These are phyloP conservation scores for Avena insularis DNA, from an alignment of 176 grass and related monocot genomes.

Conservation along the genomic window DNA sequence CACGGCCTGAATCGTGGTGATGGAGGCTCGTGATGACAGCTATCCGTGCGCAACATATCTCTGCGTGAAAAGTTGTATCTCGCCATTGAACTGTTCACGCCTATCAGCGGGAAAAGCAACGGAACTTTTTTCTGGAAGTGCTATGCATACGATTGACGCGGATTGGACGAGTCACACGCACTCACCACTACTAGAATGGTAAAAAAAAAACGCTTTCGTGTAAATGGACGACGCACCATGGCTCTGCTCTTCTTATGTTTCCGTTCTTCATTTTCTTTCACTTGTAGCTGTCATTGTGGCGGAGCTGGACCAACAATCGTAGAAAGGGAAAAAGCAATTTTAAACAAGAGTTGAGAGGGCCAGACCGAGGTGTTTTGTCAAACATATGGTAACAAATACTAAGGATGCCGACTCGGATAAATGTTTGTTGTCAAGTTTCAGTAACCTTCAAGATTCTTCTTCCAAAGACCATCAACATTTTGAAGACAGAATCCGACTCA, in stretches of 20 bases:
- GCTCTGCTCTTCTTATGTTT: background rate
- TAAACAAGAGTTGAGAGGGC: no score
- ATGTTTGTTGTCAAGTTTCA: no score
- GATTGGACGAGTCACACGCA: background rate
- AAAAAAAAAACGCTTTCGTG: background rate
- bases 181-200: background rate
- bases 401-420: no score
- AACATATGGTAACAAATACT: no score
- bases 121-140: background rate
- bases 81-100: background rate
- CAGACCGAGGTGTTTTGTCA: no score
- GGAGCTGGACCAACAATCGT: no score
- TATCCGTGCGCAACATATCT: background rate
- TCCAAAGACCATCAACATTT: no score
- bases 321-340: no score
- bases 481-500: no score
- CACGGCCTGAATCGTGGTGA: background rate
- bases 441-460: no score
- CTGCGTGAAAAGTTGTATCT: background rate
- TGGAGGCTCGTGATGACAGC: slow-evolving; percentile 30
- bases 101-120: no score
- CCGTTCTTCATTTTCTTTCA: background rate
- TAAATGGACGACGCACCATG: background rate
- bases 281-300: background rate
- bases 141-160: background rate